Conservation (phyloP, 2,329 filamentous ascomycete genomes). For the Colletotrichum paranaense region DNA sequence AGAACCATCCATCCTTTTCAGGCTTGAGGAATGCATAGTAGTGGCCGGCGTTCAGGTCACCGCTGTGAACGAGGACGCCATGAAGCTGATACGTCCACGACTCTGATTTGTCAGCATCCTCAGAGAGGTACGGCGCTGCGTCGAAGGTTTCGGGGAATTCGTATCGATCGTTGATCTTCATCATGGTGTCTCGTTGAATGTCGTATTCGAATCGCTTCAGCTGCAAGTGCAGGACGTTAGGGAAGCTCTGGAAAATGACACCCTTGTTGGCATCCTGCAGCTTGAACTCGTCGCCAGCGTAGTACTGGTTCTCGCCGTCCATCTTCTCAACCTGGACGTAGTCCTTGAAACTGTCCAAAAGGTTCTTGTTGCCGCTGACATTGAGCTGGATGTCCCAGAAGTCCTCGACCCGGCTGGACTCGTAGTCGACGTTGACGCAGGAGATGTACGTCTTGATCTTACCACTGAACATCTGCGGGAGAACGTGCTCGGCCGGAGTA, state of each 20-base stretch:
- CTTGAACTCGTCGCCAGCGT: constrained; percentile 88
- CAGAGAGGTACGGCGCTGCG: constrained; percentile 86
- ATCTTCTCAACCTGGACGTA: constrained; percentile 97
- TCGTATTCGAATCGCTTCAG: constrained; percentile 99
- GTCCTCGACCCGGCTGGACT: constrained; percentile 94
- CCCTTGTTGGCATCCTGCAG: constrained; percentile 97
- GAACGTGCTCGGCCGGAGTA: constrained; percentile 87
- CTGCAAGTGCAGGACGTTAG: constrained; percentile 92
- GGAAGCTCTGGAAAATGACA: constrained; percentile 96
- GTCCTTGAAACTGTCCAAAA: constrained; percentile 94
- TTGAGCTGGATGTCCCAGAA: constrained; percentile 99
- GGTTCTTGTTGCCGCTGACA: constrained; percentile 90
- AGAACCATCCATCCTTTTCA: constrained; percentile 92
- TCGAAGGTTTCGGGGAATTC: constrained; percentile 89
- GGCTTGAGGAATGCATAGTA: constrained; percentile 99
- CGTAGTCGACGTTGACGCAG: constrained; percentile 98
- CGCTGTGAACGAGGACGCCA: constrained; percentile 94
- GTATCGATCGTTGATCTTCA: constrained; percentile 96
- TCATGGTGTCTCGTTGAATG: constrained; percentile 95
- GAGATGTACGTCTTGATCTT: constrained; percentile 99
- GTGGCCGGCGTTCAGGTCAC: constrained; percentile 95
- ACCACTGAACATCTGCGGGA: constrained; percentile 92
- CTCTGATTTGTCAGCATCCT: constrained; percentile 87
- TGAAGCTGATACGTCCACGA: constrained; percentile 93
- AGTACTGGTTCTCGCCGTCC: constrained; percentile 98